A percentile compares a stretch with the other conserved stretches of the same genome.
These are phyloP conservation scores for Plasmodium knowlesi DNA, from an alignment of 169 alveolate species.

Conservation along the genomic window DNA sequence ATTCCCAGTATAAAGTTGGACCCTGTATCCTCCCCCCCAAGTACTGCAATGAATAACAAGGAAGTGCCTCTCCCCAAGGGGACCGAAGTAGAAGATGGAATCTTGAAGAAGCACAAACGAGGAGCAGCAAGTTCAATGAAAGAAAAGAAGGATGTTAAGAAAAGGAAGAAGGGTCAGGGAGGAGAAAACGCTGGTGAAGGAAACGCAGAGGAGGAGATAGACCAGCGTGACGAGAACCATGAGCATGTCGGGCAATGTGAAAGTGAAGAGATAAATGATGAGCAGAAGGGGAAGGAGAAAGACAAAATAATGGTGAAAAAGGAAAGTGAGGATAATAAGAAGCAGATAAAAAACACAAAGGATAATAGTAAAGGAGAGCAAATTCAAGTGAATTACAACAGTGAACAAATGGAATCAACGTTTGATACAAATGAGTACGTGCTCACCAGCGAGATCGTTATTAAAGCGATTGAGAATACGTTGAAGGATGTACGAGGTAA, in stretches of 20 bases:
- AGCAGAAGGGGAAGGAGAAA: background rate
- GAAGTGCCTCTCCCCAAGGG: background rate
- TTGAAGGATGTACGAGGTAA: conserved; percentile 5
- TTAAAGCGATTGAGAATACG: conserved; percentile 29
- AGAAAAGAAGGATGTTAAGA: background rate
- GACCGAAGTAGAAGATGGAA: background rate
- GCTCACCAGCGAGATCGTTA: conserved; percentile 24
- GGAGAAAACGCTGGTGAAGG: background rate
- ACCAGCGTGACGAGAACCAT: background rate
- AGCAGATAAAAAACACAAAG: background rate
- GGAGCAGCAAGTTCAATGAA: background rate
- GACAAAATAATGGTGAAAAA: background rate
- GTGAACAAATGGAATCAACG: background rate
- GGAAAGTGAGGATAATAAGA: background rate
- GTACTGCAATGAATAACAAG: conserved; percentile 1
- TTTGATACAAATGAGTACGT: conserved; percentile 34
- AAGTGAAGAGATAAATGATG: background rate
- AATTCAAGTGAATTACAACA: background rate
- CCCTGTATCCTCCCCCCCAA: background rate
- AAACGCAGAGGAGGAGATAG: background rate
- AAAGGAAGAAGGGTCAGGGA: background rate
- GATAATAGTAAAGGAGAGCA: background rate
- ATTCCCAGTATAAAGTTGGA: conserved; percentile 1
- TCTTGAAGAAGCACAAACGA: background rate
- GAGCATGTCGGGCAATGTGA: background rate